Evolutionary conservation across 2,329 filamentous ascomycete genomes (phyloP).

Genomic region (Fusarium sp.): DNA sequence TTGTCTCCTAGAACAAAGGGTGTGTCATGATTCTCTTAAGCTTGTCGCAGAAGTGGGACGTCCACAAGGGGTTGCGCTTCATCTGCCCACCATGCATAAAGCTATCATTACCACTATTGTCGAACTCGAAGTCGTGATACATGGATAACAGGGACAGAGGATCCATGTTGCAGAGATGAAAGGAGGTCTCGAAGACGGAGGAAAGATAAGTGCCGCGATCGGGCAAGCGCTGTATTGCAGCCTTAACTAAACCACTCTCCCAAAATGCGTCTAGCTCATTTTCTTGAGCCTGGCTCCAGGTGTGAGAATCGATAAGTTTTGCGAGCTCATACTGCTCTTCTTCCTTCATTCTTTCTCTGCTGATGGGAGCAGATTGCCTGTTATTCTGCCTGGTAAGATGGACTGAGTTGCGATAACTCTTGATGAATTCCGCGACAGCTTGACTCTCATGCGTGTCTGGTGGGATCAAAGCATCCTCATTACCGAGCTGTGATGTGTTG

Average conservation of each 20-base stretch:
- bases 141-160: background rate
- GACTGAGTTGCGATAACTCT: background rate
- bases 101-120: background rate
- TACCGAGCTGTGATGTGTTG: accelerated
- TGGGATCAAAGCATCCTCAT: background rate
- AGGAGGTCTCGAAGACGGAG: background rate
- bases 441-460: background rate
- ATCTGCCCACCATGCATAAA: background rate
- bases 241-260: background rate
- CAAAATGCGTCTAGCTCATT: background rate
- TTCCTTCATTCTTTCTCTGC: background rate
- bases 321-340: background rate
- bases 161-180: background rate
- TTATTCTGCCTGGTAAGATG: background rate
- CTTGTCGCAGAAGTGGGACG: background rate
- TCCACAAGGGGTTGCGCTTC: background rate
- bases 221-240: background rate
- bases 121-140: background rate
- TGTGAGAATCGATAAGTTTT: background rate
- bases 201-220: background rate
- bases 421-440: background rate
- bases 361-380: too few relatives aligned
- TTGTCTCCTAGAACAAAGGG: background rate
- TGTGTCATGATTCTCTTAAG: background rate
- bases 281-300: background rate